Evolutionary conservation across 225 moss, liverwort and hornwort species (phyloP), one percentile per base, ranked within the genome.

Genomic region (Marchantia paleacea): DNA sequence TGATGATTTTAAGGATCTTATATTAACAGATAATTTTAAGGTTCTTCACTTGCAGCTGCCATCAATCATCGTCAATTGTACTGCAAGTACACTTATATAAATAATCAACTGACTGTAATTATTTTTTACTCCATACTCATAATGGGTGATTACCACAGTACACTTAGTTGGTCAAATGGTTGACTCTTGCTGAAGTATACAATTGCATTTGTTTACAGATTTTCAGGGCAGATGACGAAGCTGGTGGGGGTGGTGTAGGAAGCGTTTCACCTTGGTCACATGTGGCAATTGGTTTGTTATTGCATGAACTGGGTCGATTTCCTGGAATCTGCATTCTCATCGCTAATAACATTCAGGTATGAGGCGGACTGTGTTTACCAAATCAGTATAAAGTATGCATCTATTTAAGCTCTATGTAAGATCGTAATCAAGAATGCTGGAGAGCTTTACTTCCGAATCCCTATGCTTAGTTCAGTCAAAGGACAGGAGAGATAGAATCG

Each of bases 261-360:
- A 87, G 87, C 74, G 90, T 91, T 20, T 91, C 90, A 60, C 83
- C 89, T 11, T 91, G 87, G 87, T 91, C 90, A 9, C 85, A 85
- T 81, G 85, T 89, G 28, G 90, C 90, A 30, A 91, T 91, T 81
- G 90, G 90, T 18, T 80, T 91, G 68, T 80, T 91, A 80, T 81
- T 91, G 48, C 90, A 91, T 78, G 90, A 91, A 76, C 78, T 91
- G 79, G 85, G 88, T 67, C 87, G 89, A 14, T 91, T 91, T 75
- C 90, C 90, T 68, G 90, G 90, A 50, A 89, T 91, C 55, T 91
- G 90, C 77, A 87, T 91, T 76, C 89, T 91, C 28, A 87, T 91
- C 51, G 90, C 90, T 55, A 91, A 91, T 61, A 91, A 89, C 84
- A 75, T 88, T 13, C 88, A 90, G 90, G 89, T 87, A 24, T 52